Conservation (phyloP, 345 rosid species). For the Kernera saxatilis region DNA sequence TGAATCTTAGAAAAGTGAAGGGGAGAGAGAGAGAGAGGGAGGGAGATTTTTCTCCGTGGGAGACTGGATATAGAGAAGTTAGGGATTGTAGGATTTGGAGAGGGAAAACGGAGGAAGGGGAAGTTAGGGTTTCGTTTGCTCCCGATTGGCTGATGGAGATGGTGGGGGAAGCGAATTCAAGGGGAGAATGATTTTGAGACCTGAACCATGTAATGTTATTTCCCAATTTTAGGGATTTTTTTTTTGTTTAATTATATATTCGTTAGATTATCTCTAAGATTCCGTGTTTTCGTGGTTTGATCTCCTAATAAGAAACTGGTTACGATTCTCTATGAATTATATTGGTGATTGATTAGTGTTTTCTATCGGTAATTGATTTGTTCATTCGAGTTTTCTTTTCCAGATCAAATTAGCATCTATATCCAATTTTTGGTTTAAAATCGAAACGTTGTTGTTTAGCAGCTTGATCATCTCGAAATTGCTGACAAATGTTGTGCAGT, state of each 20-base stretch:
- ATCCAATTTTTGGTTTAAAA: background rate
- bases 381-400: background rate
- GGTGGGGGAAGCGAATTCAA: constrained; percentile 33
- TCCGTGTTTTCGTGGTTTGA: constrained; percentile 27
- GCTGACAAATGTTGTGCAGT: constrained; percentile 6
- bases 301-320: background rate
- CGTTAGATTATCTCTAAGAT: constrained; percentile 10
- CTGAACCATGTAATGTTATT: constrained; percentile 43
- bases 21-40: background rate
- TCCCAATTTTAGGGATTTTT: constrained; percentile 30
- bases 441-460: background rate
- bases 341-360: background rate
- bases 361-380: background rate
- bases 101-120: constrained; percentile 35
- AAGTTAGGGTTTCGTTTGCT: constrained; percentile 22
- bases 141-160: constrained; percentile 17
- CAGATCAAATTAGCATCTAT: background rate
- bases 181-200: constrained; percentile 34
- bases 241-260: background rate
- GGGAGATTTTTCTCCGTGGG: background rate
- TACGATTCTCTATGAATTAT: constrained; percentile 2
- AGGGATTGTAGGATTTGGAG: constrained; percentile 23
- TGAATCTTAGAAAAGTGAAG: constrained; percentile 22
- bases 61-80: constrained; percentile 13
- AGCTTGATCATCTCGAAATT: constrained; percentile 8